A percentile compares a stretch with the other conserved stretches of the same genome.
Evolutionary conservation across 345 rosid genomes (phyloP).

Genomic region (Gossypium sturtianum): DNA sequence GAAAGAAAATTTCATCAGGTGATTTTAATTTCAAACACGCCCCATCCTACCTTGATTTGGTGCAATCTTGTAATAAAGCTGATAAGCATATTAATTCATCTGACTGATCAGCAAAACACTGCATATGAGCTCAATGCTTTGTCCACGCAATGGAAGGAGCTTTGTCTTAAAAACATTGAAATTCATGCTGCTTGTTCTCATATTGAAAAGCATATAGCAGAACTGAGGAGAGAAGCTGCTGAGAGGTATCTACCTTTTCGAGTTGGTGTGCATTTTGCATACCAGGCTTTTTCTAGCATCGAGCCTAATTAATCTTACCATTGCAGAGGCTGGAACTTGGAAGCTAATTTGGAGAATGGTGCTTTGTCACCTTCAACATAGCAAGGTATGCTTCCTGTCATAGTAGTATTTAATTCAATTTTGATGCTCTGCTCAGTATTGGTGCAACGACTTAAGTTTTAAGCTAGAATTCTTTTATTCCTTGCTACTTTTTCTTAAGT

Average conservation of each 20-base stretch:
- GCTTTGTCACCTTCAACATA: slow-evolving; percentile 21
- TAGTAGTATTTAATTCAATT: neutral
- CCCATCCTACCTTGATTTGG: slow-evolving; percentile 4
- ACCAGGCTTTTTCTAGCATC: slow-evolving; percentile 3
- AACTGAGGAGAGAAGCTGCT: slow-evolving; percentile 57
- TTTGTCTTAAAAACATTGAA: slow-evolving; percentile 77
- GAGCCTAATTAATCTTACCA: slow-evolving; percentile 18
- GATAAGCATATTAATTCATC: slow-evolving; percentile 11
- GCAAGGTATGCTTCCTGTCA: slow-evolving; percentile 23
- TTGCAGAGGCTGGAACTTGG: slow-evolving; percentile 80
- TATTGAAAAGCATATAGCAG: slow-evolving; percentile 57
- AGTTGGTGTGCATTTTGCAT: neutral
- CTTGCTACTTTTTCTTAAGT: neutral
- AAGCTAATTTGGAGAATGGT: slow-evolving; percentile 51
- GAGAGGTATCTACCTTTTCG: slow-evolving; percentile 47
- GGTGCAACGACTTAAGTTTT: neutral
- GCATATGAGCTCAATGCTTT: slow-evolving; percentile 83
- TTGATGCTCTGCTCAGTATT: neutral
- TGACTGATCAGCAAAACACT: slow-evolving; percentile 66
- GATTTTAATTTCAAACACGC: slow-evolving; percentile 10
- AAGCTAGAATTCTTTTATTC: neutral
- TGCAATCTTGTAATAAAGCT: neutral
- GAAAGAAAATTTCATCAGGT: slow-evolving; percentile 98
- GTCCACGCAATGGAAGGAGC: slow-evolving; percentile 88
- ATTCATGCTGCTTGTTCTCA: slow-evolving; percentile 70